A percentile compares a stretch with the other conserved stretches of the same genome.
Evolutionary conservation across 164 flowering plant species (phyloP).

Genomic region (Vitis rotundifolia): DNA sequence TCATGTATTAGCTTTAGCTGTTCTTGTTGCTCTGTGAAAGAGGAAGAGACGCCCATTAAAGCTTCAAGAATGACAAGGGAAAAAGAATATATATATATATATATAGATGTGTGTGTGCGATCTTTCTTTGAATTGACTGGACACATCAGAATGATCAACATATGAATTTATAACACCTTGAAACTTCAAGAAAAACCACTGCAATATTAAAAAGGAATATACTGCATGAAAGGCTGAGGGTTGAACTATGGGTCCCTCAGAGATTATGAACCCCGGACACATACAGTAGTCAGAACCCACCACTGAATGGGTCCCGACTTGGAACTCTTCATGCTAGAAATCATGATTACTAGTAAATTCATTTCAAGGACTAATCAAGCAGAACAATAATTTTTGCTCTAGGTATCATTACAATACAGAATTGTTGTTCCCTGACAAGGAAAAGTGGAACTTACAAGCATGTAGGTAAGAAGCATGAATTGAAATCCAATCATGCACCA

Average conservation of each 20-base stretch:
- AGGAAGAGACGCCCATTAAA: slow-evolving; percentile 8
- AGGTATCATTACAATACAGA: too few species aligned
- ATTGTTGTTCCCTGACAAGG: too few species aligned
- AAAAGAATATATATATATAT: too few species aligned
- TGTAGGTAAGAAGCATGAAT: too few species aligned
- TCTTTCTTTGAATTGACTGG: neutral
- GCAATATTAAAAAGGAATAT: neutral
- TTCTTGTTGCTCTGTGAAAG: slow-evolving; percentile 65
- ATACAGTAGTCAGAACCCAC: neutral
- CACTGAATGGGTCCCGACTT: too few species aligned
- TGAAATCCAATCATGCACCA: too few species aligned
- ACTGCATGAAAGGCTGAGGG: neutral
- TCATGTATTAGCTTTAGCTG: slow-evolving; percentile 50
- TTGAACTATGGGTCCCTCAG: neutral
- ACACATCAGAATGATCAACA: neutral
- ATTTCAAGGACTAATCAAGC: too few species aligned
- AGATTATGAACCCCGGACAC: neutral
- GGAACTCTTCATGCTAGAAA: too few species aligned
- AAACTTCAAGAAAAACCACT: neutral
- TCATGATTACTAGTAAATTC: neutral
- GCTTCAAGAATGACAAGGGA: neutral
- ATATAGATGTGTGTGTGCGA: neutral
- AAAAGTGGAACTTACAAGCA: too few species aligned
- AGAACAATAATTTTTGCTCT: too few species aligned
- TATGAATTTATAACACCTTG: neutral